Evolutionary conservation across 2,329 filamentous ascomycete species (phyloP).

Genomic region (Colletotrichum zoysiae): DNA sequence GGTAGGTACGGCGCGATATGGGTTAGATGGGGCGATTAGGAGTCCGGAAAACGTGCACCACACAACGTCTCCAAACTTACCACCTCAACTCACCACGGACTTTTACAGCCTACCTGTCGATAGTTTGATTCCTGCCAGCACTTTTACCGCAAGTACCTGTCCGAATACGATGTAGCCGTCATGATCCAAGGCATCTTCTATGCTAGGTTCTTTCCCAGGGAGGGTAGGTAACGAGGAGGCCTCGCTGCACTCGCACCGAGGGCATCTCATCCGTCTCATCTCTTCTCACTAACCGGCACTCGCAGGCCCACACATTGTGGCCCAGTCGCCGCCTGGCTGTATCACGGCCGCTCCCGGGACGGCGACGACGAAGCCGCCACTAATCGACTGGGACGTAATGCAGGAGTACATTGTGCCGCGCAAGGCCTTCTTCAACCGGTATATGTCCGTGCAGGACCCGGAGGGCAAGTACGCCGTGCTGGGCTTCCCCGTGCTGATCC

Average conservation of each 20-base stretch:
- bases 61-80: background rate
- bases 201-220: conserved; percentile 74
- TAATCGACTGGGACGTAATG: conserved; percentile 88
- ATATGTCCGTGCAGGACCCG: conserved; percentile 82
- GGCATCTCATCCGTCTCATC: conserved; percentile 1
- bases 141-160: background rate
- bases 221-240: conserved; percentile 59
- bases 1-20: background rate
- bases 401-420: conserved; percentile 95
- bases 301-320: conserved; percentile 71
- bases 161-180: conserved; percentile 41
- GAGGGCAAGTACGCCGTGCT: conserved; percentile 81
- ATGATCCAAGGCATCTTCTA: conserved; percentile 81
- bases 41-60: conserved; percentile 19
- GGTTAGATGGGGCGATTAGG: conserved; percentile 25
- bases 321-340: conserved; percentile 72
- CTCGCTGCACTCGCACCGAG: background rate
- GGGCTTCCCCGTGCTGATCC: conserved; percentile 90
- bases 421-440: conserved; percentile 93
- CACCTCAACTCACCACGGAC: conserved; percentile 2
- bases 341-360: conserved; percentile 61
- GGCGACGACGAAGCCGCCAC: conserved; percentile 65
- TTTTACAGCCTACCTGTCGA: background rate
- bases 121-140: background rate
- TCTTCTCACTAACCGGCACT: background rate